These are phyloP conservation scores for Pseudogymnoascus sp. DNA, from an alignment of 2,329 filamentous ascomycete genomes.

Conservation along the genomic window DNA sequence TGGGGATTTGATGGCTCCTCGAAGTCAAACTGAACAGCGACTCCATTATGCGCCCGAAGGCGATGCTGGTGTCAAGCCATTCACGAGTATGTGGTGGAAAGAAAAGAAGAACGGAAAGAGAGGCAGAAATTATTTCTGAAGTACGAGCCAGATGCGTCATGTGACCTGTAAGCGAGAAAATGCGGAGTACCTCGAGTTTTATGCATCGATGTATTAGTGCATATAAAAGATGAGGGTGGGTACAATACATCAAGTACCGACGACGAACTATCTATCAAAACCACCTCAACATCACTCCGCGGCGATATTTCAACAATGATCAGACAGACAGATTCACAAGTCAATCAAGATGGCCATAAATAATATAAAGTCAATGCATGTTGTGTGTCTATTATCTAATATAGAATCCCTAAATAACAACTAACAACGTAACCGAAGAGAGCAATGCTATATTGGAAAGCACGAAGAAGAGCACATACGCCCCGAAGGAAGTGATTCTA, in stretches of 20 bases:
- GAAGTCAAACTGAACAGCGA: slow-evolving; percentile 7
- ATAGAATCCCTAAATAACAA: slow-evolving; percentile 6
- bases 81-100: background rate
- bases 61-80: slow-evolving; percentile 4
- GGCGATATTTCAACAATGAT: background rate
- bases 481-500: background rate
- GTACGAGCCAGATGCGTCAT: background rate
- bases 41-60: background rate
- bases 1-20: slow-evolving; percentile 6
- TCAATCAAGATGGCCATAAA: background rate
- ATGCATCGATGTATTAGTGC: background rate
- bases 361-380: background rate
- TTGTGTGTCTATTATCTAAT: slow-evolving; percentile 6
- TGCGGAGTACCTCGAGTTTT: background rate
- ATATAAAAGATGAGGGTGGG: background rate
- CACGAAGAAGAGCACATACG: background rate
- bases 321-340: background rate
- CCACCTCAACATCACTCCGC: background rate
- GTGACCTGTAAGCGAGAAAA: background rate
- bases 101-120: background rate
- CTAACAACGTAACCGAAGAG: background rate
- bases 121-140: background rate
- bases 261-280: background rate
- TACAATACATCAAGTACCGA: background rate
- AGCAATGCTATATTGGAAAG: slow-evolving; percentile 5